A percentile compares a stretch with the other conserved stretches of the same genome.
Evolutionary conservation across 331 rosid genomes (phyloP).

Genomic region (Acacia concinna): DNA sequence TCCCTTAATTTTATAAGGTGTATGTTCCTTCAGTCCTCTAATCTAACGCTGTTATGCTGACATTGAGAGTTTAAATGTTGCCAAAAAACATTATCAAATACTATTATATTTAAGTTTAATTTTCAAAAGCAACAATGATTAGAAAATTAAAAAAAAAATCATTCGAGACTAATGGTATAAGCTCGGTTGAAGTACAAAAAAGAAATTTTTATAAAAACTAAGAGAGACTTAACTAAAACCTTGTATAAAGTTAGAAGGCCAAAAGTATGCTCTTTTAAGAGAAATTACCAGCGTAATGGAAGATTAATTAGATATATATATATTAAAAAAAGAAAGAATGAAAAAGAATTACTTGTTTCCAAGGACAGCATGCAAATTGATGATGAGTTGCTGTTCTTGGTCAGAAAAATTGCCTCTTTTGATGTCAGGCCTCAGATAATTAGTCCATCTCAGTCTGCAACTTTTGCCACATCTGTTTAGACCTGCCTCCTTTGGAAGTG

Average conservation of each 20-base stretch:
- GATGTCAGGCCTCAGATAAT: slow-evolving; percentile 75
- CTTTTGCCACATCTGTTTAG: slow-evolving; percentile 82
- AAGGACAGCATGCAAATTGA: slow-evolving; percentile 60
- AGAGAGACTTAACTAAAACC: too few species aligned
- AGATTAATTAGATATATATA: too few species aligned
- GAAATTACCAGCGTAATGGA: background rate
- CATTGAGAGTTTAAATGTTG: too few species aligned
- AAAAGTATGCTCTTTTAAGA: too few species aligned
- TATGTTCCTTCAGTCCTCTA: too few species aligned
- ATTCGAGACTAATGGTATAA: background rate
- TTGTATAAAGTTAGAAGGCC: background rate
- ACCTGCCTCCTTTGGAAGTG: slow-evolving; percentile 75
- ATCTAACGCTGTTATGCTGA: too few species aligned
- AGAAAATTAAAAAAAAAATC: too few species aligned
- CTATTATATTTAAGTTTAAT: too few species aligned
- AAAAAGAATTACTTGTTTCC: slow-evolving; percentile 61
- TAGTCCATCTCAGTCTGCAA: slow-evolving; percentile 75
- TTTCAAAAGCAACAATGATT: background rate
- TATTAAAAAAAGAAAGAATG: background rate
- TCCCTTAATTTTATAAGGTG: background rate
- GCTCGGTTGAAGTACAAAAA: too few species aligned
- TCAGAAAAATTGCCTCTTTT: slow-evolving; percentile 67
- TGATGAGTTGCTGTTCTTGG: slow-evolving; percentile 60
- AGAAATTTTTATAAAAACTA: too few species aligned
- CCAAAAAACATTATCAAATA: too few species aligned